Evolutionary conservation across 768 basidiomycete genomes (phyloP).

Genomic region (Rhodotorula toruloides): DNA sequence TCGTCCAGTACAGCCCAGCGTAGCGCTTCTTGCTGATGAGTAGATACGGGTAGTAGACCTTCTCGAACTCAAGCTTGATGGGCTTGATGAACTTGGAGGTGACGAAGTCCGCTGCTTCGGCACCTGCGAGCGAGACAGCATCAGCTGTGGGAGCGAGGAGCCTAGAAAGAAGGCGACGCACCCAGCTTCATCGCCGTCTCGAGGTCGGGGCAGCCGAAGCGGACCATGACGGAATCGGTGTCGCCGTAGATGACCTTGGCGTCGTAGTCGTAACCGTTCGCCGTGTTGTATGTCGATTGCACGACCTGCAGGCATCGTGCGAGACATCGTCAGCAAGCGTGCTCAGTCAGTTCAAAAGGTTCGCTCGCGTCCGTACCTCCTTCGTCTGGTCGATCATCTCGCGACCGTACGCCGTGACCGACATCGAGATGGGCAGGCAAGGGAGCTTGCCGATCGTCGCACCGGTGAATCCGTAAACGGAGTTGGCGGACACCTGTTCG

Average conservation of each 20-base stretch:
- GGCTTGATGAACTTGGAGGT: constrained; percentile 86
- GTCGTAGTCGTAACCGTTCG: constrained; percentile 77
- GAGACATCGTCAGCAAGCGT: constrained; percentile 12
- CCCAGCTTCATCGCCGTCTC: constrained; percentile 83
- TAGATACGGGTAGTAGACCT: constrained; percentile 96
- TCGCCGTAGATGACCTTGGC: constrained; percentile 97
- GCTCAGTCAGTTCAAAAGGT: not conserved
- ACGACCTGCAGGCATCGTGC: constrained; percentile 60
- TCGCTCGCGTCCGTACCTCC: constrained; percentile 51
- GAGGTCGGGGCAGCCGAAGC: constrained; percentile 85
- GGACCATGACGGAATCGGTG: constrained; percentile 99
- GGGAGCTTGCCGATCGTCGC: constrained; percentile 95
- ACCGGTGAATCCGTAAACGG: constrained; percentile 97
- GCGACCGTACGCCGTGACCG: constrained; percentile 90
- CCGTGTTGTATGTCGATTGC: constrained; percentile 74
- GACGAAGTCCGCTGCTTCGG: constrained; percentile 86
- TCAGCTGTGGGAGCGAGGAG: not conserved
- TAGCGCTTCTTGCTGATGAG: constrained; percentile 99
- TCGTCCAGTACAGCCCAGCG: constrained; percentile 97
- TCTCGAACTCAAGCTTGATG: constrained; percentile 98
- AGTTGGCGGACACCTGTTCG: constrained; percentile 87
- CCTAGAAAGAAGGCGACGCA: constrained; percentile 45
- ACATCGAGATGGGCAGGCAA: constrained; percentile 91
- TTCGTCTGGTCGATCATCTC: constrained; percentile 99
- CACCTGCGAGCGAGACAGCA: constrained; percentile 54